These are phyloP conservation scores for Artemisia argyi DNA, from an alignment of 129 eudicot species.

Conservation along the genomic window DNA sequence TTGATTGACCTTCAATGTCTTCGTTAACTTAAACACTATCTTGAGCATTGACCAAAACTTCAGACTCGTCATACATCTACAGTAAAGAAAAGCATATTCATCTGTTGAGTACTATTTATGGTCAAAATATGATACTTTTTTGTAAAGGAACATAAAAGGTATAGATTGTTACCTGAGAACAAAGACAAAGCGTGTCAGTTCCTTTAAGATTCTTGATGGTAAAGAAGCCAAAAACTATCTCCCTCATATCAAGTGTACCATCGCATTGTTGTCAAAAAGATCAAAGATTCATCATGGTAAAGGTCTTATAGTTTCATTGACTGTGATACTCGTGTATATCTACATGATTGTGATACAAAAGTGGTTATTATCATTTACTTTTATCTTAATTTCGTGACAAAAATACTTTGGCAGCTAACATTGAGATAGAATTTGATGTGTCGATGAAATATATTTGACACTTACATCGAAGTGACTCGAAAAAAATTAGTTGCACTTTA, in stretches of 20 bases:
- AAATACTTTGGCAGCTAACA: too few relatives aligned
- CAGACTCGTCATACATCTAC: slow-evolving; percentile 64
- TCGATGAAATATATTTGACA: too few relatives aligned
- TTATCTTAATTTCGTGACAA: too few relatives aligned
- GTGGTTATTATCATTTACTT: too few relatives aligned
- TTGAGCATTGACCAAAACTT: too few relatives aligned
- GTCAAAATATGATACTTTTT: not conserved
- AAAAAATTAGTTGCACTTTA: too few relatives aligned
- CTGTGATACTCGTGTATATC: too few relatives aligned
- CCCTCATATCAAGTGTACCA: slow-evolving; percentile 86
- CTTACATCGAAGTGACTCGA: too few relatives aligned
- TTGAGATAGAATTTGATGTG: too few relatives aligned
- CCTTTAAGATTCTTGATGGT: slow-evolving; percentile 73
- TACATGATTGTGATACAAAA: too few relatives aligned
- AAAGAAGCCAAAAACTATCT: slow-evolving; percentile 74
- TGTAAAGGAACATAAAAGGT: not conserved
- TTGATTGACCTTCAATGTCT: too few relatives aligned
- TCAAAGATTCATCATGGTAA: slow-evolving; percentile 68
- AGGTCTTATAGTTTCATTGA: slow-evolving; percentile 37
- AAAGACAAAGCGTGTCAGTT: slow-evolving; percentile 61
- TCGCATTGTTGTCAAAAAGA: slow-evolving; percentile 75
- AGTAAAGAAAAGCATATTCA: not conserved
- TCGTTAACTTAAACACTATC: too few relatives aligned
- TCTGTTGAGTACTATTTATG: not conserved
- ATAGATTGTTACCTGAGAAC: slow-evolving; percentile 28